These are phyloP conservation scores for Malassezia sp. DNA, from an alignment of 1,284 basidiomycete genomes.

Conservation along the genomic window DNA sequence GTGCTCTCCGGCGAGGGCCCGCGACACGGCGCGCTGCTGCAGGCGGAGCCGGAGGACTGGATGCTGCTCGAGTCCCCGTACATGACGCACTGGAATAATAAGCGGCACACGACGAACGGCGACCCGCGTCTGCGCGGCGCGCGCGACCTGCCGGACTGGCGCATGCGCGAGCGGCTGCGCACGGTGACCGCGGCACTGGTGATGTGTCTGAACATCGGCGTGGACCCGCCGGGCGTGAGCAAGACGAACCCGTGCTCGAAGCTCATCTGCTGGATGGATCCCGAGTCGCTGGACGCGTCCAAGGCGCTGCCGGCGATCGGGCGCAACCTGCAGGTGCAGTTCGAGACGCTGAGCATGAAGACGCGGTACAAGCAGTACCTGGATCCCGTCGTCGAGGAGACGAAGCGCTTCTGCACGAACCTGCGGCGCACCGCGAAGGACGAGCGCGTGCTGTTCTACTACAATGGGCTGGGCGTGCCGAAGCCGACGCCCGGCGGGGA, in stretches of 20 bases:
- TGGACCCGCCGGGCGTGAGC: constrained; percentile 91
- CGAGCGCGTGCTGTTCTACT: constrained; percentile 90
- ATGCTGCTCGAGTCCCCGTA: constrained; percentile 39
- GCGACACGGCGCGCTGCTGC: constrained; percentile 39
- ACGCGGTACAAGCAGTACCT: constrained; percentile 57
- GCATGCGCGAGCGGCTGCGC: constrained; percentile 66
- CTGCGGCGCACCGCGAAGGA: constrained; percentile 80
- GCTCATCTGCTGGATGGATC: constrained; percentile 95
- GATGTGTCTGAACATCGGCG: constrained; percentile 90
- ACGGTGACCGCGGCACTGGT: constrained; percentile 87
- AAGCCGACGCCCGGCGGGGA: constrained; percentile 93
- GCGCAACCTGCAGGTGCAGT: constrained; percentile 84
- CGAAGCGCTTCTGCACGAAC: constrained; percentile 75
- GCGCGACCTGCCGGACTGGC: constrained; percentile 57
- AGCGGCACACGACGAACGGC: constrained; percentile 74
- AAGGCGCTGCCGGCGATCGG: constrained; percentile 57
- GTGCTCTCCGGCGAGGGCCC: constrained; percentile 15
- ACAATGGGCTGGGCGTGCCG: constrained; percentile 96
- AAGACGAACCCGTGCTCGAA: constrained; percentile 94
- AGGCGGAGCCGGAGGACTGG: constrained; percentile 39
- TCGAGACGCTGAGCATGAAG: constrained; percentile 73
- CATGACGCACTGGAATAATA: constrained; percentile 48
- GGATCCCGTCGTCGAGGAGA: constrained; percentile 88
- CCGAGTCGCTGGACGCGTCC: constrained; percentile 63
- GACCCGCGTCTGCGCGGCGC: constrained; percentile 61